These are phyloP conservation scores for Triangularia verruculosa DNA, from an alignment of 2,329 filamentous ascomycete species.

Conservation along the genomic window DNA sequence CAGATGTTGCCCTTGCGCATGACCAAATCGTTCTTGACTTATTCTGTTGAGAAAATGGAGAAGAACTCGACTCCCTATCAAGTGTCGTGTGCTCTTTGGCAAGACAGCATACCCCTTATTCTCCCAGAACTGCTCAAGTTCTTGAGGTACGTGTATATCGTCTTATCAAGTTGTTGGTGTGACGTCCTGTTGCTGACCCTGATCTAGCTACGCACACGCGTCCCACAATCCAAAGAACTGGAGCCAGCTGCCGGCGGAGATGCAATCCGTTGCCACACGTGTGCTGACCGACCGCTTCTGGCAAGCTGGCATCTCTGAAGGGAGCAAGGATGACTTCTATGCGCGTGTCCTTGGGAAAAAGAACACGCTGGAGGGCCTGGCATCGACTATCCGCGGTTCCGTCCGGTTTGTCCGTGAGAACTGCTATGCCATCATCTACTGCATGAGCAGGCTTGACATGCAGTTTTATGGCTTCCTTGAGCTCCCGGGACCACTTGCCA, in stretches of 20 bases:
- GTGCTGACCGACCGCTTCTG: constrained; percentile 95
- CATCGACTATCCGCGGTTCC: constrained; percentile 85
- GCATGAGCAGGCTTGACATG: constrained; percentile 81
- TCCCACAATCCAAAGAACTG: constrained; percentile 87
- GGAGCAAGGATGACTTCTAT: constrained; percentile 96
- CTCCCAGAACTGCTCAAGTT: constrained; percentile 85
- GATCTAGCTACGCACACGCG: constrained; percentile 75
- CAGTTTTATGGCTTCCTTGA: constrained; percentile 90
- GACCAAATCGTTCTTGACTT: constrained; percentile 89
- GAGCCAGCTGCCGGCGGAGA: constrained; percentile 70
- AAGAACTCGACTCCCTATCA: constrained; percentile 70
- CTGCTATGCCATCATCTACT: constrained; percentile 91
- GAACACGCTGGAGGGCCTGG: constrained; percentile 85
- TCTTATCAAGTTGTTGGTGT: too few relatives aligned
- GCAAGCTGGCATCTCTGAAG: constrained; percentile 95
- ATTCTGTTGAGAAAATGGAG: constrained; percentile 85
- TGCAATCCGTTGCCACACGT: constrained; percentile 72
- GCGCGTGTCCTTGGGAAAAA: constrained; percentile 86
- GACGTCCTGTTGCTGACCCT: constrained; percentile 13
- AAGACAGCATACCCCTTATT: constrained; percentile 74
- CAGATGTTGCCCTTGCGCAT: constrained; percentile 74
- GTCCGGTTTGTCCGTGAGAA: constrained; percentile 88
- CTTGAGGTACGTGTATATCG: constrained; percentile 54
- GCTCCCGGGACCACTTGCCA: constrained; percentile 76
- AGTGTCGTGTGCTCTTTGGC: constrained; percentile 79